These are phyloP conservation scores for Ilex asprella DNA, from an alignment of 257 asterid species.

Conservation along the genomic window DNA sequence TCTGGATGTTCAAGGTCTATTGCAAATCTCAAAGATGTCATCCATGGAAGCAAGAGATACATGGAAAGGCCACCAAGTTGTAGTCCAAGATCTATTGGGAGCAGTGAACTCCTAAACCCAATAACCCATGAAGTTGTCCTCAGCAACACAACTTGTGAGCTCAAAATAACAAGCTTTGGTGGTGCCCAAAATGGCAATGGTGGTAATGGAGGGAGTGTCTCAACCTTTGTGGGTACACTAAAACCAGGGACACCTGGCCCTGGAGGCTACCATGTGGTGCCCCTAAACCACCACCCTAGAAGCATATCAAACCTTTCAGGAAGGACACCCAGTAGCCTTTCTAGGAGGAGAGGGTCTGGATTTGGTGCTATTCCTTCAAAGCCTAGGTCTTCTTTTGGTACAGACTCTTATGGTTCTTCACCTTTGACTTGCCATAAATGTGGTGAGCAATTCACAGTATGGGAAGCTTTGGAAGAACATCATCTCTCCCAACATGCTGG, in stretches of 20 bases:
- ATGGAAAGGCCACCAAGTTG: slow-evolving; percentile 58
- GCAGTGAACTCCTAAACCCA: slow-evolving; percentile 77
- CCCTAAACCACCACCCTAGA: slow-evolving; percentile 20
- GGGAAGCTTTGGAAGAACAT: slow-evolving; percentile 78
- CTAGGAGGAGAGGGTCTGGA: slow-evolving; percentile 44
- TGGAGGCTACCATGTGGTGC: slow-evolving; percentile 23
- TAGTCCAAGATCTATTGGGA: slow-evolving; percentile 85
- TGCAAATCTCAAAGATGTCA: slow-evolving; percentile 80
- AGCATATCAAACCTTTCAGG: slow-evolving; percentile 48
- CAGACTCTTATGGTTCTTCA: slow-evolving; percentile 32
- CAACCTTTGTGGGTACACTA: slow-evolving; percentile 44
- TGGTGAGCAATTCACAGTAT: slow-evolving; percentile 54
- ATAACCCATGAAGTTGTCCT: slow-evolving; percentile 73
- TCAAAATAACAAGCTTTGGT: slow-evolving; percentile 44
- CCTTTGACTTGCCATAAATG: slow-evolving; percentile 69
- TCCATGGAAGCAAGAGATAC: slow-evolving; percentile 90
- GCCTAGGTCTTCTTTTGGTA: slow-evolving; percentile 46
- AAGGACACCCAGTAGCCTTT: slow-evolving; percentile 44
- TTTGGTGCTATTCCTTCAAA: slow-evolving; percentile 31
- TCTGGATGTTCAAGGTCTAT: slow-evolving; percentile 90
- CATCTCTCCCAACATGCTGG: slow-evolving; percentile 91
- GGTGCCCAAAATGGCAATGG: slow-evolving; percentile 21
- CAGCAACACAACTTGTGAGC: slow-evolving; percentile 61
- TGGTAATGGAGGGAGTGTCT: slow-evolving; percentile 19
- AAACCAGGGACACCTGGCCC: slow-evolving; percentile 82